These are phyloP conservation scores for Geranium brycei DNA, from an alignment of 345 rosid species.

Conservation along the genomic window DNA sequence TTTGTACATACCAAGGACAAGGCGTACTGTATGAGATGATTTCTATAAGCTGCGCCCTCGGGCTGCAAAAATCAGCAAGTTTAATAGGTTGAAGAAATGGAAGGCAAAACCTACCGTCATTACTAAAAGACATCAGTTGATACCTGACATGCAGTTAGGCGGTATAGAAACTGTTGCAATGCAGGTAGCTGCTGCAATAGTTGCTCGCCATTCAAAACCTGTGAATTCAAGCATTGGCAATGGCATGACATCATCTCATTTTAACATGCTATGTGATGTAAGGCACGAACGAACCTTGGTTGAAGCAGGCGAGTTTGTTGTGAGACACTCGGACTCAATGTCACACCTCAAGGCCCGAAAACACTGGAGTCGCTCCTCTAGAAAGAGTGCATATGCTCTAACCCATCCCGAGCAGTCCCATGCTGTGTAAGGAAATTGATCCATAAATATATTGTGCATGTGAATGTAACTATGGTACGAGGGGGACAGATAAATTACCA, in stretches of 20 bases:
- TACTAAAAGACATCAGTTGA: neutral
- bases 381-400: conserved; percentile 70
- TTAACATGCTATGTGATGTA: no score
- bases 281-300: neutral
- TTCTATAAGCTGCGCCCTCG: conserved; percentile 57
- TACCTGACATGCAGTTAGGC: conserved; percentile 81
- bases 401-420: conserved; percentile 99
- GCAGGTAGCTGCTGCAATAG: conserved; percentile 80
- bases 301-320: conserved; percentile 32
- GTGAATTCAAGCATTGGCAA: conserved; percentile 8
- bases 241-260: neutral
- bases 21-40: conserved; percentile 64
- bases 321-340: conserved; percentile 69
- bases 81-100: no score
- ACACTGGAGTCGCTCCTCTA: conserved; percentile 88
- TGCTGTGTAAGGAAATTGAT: conserved; percentile 27
- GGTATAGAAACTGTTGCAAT: conserved; percentile 76
- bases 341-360: conserved; percentile 65
- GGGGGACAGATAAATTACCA: conserved; percentile 23
- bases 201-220: conserved; percentile 45
- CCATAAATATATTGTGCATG: neutral
- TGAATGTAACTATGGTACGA: no score
- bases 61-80: conserved; percentile 36
- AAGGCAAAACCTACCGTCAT: no score
- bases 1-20: conserved; percentile 49